Evolutionary conservation across 2,329 filamentous ascomycete genomes (phyloP).

Genomic region (Pseudocercospora eumusae): DNA sequence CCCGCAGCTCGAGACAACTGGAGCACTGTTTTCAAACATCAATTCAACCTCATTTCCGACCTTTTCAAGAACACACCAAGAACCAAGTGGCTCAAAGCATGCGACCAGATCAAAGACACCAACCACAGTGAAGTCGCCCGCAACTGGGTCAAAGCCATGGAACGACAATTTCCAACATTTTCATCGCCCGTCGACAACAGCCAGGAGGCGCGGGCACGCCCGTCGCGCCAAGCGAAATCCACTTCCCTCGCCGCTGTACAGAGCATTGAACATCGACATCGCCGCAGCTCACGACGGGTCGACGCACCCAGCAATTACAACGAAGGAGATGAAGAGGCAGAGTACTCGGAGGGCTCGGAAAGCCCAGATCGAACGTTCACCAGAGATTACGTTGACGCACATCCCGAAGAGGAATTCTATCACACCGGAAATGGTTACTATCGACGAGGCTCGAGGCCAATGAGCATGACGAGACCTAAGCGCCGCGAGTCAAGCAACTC

Average conservation of each 20-base stretch:
- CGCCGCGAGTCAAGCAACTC: conserved; percentile 24
- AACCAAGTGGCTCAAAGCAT: conserved; percentile 16
- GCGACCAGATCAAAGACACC: conserved; percentile 15
- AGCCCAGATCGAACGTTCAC: conserved; percentile 30
- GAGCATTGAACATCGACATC: conserved; percentile 27
- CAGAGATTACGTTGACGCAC: conserved; percentile 31
- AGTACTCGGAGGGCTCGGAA: conserved; percentile 18
- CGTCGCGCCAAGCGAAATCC: conserved; percentile 26
- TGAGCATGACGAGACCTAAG: conserved; percentile 14
- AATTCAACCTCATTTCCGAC: conserved; percentile 22
- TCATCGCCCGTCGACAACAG: neutral
- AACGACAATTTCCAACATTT: conserved; percentile 19
- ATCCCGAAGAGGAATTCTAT: conserved; percentile 35
- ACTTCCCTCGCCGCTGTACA: conserved; percentile 9
- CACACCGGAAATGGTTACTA: conserved; percentile 36
- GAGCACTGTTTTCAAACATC: conserved; percentile 24
- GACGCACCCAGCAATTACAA: conserved; percentile 23
- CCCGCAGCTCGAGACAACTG: conserved; percentile 24
- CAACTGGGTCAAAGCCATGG: conserved; percentile 25
- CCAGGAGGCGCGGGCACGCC: conserved; percentile 14
- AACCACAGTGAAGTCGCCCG: conserved; percentile 20
- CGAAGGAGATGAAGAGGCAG: conserved; percentile 22
- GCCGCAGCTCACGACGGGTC: conserved; percentile 27
- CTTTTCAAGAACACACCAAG: conserved; percentile 25
- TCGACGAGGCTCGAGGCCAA: conserved; percentile 24